Percentiles rank a stretch among this genome's conserved stretches.
Evolutionary conservation across 2,329 filamentous ascomycete species (phyloP).

Genomic region (Endoconidiophora laricicola): DNA sequence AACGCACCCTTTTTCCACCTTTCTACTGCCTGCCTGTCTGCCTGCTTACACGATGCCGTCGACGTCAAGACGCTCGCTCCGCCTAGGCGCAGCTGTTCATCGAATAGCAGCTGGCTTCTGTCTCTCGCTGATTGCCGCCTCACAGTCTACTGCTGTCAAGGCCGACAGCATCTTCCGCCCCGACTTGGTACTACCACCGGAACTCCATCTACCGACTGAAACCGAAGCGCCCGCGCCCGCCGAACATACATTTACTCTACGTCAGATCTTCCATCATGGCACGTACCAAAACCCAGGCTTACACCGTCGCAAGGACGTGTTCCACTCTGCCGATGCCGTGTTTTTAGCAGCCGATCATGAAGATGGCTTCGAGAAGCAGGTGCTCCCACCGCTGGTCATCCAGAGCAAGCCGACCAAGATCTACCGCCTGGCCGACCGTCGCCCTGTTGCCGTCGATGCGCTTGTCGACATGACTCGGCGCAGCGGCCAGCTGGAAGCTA

Average conservation of each 20-base stretch:
- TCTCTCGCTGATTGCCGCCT: slow-evolving; percentile 15
- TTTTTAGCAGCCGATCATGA: slow-evolving; percentile 47
- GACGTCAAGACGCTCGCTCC: slow-evolving; percentile 20
- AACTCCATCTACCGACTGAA: slow-evolving; percentile 23
- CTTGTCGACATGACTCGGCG: slow-evolving; percentile 58
- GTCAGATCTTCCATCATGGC: slow-evolving; percentile 88
- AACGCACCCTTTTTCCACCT: neutral
- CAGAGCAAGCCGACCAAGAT: slow-evolving; percentile 54
- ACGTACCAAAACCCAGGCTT: slow-evolving; percentile 61
- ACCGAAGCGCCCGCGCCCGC: slow-evolving; percentile 29
- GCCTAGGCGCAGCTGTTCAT: slow-evolving; percentile 50
- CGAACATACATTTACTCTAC: slow-evolving; percentile 50
- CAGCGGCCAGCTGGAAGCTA: slow-evolving; percentile 47
- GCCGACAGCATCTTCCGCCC: slow-evolving; percentile 23
- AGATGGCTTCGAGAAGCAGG: slow-evolving; percentile 35
- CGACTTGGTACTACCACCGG: slow-evolving; percentile 27
- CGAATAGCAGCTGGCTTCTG: slow-evolving; percentile 22
- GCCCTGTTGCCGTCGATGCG: slow-evolving; percentile 58
- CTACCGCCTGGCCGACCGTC: slow-evolving; percentile 64
- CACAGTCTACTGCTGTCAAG: slow-evolving; percentile 14
- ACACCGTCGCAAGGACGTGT: slow-evolving; percentile 60
- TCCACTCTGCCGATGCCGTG: slow-evolving; percentile 34
- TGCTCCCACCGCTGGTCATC: slow-evolving; percentile 37
- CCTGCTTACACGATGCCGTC: neutral
- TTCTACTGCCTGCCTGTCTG: neutral